Percentiles rank a stretch among this genome's conserved stretches.
phyloP scores from a whole-genome alignment of 2,329 filamentous ascomycete species.

The Botrytis tulipae region DNA sequence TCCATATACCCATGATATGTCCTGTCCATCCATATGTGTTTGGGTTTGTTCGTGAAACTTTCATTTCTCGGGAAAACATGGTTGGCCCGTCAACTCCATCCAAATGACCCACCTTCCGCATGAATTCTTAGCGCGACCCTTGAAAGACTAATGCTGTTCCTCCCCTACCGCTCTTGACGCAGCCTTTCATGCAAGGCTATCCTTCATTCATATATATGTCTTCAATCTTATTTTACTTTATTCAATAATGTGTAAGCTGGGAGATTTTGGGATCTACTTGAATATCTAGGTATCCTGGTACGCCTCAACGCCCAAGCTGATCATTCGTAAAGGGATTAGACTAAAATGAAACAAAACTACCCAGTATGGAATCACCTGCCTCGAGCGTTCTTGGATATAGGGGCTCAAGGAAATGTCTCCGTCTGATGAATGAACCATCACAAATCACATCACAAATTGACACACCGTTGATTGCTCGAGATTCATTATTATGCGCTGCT shows the following conservation, averaged over 20 bases:
- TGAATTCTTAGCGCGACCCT: neutral
- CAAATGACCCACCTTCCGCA: neutral
- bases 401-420: neutral
- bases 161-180: neutral
- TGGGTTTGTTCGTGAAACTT: slow-evolving; percentile 2
- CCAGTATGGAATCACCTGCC: neutral
- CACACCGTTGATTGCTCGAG: neutral
- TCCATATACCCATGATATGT: neutral
- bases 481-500: neutral
- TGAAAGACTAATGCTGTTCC: neutral
- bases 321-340: neutral
- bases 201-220: neutral
- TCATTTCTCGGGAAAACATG: slow-evolving; percentile 13
- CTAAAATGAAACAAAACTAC: neutral
- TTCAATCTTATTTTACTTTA: neutral
- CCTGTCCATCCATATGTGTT: neutral
- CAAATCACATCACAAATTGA: neutral
- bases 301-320: neutral
- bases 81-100: slow-evolving; percentile 5
- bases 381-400: neutral
- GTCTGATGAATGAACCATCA: neutral
- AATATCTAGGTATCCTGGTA: neutral
- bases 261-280: neutral
- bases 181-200: slow-evolving; percentile 3
- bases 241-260: neutral